Conservation (phyloP, 2,329 filamentous ascomycete species). For the Penicillium sp. region DNA sequence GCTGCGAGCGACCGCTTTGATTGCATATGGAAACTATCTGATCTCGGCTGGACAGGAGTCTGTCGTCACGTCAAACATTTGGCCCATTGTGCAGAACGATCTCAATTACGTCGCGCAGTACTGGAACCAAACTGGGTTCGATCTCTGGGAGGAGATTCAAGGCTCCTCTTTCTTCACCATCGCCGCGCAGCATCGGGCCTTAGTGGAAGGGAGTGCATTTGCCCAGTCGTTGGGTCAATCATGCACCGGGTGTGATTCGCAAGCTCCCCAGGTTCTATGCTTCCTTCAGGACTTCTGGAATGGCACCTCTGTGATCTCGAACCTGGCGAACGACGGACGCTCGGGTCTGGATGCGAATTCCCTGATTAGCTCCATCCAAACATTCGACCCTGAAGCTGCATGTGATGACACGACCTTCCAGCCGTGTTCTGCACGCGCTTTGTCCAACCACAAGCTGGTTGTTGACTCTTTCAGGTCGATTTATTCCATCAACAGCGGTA, state of each 20-base stretch:
- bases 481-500: constrained; percentile 57
- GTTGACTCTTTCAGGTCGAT: constrained; percentile 72
- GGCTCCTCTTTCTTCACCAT: constrained; percentile 80
- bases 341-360: constrained; percentile 72
- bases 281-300: constrained; percentile 76
- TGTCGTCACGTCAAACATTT: constrained; percentile 59
- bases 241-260: constrained; percentile 60
- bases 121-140: constrained; percentile 59
- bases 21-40: constrained; percentile 71
- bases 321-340: constrained; percentile 62
- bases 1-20: constrained; percentile 71
- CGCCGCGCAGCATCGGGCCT: constrained; percentile 65
- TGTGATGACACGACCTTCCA: constrained; percentile 64
- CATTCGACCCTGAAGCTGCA: constrained; percentile 34
- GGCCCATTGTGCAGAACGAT: constrained; percentile 76
- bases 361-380: constrained; percentile 52
- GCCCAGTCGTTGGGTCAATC: constrained; percentile 64
- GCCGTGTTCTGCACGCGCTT: constrained; percentile 67
- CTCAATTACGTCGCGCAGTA: constrained; percentile 63
- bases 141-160: constrained; percentile 80
- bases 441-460: constrained; percentile 75
- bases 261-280: constrained; percentile 71
- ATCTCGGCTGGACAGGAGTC: constrained; percentile 37
- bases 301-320: constrained; percentile 62
- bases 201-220: constrained; percentile 62